Conservation (phyloP, 768 basidiomycete genomes). For the Albatrellus ellisii region DNA sequence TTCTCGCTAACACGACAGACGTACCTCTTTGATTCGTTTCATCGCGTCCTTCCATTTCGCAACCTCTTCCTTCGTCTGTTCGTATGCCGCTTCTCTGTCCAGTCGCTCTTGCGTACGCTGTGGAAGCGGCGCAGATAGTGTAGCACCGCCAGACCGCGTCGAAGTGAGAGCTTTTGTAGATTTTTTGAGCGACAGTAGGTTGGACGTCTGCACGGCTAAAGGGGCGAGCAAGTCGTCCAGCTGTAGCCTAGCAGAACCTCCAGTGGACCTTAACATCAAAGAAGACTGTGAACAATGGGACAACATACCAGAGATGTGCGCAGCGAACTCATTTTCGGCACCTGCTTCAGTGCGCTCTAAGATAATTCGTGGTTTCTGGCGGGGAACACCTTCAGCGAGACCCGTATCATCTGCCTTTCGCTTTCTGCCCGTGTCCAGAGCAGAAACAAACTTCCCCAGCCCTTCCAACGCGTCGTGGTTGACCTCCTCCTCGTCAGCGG, state of each 20-base stretch:
- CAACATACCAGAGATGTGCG: constrained; percentile 5
- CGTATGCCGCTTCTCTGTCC: constrained; percentile 90
- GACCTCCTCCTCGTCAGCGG: constrained; percentile 31
- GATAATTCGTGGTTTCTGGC: constrained; percentile 9
- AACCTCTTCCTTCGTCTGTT: constrained; percentile 83
- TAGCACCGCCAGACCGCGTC: constrained; percentile 39
- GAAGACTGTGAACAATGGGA: not conserved
- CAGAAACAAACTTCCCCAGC: constrained; percentile 60
- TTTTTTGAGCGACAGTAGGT: constrained; percentile 54
- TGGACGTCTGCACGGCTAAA: constrained; percentile 43
- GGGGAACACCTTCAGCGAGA: not conserved
- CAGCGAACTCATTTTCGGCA: constrained; percentile 10
- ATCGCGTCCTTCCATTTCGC: constrained; percentile 91
- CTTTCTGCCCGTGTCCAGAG: constrained; percentile 53
- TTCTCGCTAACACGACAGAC: constrained; percentile 6
- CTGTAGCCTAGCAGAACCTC: constrained; percentile 41
- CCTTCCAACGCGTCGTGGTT: constrained; percentile 51
- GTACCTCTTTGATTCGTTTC: constrained; percentile 80
- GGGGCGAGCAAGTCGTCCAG: constrained; percentile 70
- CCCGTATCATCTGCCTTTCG: constrained; percentile 32
- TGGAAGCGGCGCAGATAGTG: constrained; percentile 71
- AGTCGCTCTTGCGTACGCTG: constrained; percentile 79
- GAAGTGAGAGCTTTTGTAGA: constrained; percentile 50
- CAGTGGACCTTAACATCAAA: constrained; percentile 2
- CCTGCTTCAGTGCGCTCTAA: constrained; percentile 10